Evolutionary conservation across 2,329 filamentous ascomycete genomes (phyloP).

Genomic region (Penicillium sp.): DNA sequence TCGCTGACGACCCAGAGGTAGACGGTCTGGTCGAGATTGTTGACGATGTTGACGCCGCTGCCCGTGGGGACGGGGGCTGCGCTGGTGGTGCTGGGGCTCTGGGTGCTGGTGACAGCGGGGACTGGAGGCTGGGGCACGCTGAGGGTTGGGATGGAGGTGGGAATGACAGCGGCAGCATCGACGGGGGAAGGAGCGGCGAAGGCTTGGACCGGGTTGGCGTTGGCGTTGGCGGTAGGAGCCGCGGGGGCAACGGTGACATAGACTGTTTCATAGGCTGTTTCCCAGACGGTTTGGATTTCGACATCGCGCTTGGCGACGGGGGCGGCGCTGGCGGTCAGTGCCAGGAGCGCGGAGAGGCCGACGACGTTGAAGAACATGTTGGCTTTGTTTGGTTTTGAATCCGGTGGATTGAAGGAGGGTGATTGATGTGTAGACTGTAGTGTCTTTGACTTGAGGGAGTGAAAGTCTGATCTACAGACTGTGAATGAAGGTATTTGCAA

Average conservation of each 20-base stretch:
- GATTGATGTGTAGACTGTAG: not conserved
- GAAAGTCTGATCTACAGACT: constrained; percentile 13
- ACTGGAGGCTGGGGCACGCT: not conserved
- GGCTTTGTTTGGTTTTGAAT: not conserved
- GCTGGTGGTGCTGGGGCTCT: constrained; percentile 1
- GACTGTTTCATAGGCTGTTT: constrained; percentile 11
- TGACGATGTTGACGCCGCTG: constrained; percentile 25
- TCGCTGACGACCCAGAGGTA: constrained; percentile 31
- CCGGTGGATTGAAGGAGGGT: not conserved
- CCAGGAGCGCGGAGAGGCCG: constrained; percentile 10
- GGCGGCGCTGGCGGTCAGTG: constrained; percentile 10
- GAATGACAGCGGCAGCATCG: not conserved
- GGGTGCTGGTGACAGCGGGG: constrained; percentile 6
- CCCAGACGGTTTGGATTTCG: constrained; percentile 1
- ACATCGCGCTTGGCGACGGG: constrained; percentile 8
- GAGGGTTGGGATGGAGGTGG: not conserved
- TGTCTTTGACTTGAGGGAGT: not conserved
- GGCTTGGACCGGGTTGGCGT: not conserved
- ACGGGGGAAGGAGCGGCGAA: constrained; percentile 1
- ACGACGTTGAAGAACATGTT: constrained; percentile 14
- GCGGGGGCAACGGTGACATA: not conserved
- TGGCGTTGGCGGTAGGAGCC: not conserved
- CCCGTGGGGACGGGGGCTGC: constrained; percentile 10
- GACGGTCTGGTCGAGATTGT: constrained; percentile 26
- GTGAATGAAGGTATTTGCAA: constrained; percentile 1